Evolutionary conservation across 129 eudicot species (phyloP).

Genomic region (Lactuca sativa): DNA sequence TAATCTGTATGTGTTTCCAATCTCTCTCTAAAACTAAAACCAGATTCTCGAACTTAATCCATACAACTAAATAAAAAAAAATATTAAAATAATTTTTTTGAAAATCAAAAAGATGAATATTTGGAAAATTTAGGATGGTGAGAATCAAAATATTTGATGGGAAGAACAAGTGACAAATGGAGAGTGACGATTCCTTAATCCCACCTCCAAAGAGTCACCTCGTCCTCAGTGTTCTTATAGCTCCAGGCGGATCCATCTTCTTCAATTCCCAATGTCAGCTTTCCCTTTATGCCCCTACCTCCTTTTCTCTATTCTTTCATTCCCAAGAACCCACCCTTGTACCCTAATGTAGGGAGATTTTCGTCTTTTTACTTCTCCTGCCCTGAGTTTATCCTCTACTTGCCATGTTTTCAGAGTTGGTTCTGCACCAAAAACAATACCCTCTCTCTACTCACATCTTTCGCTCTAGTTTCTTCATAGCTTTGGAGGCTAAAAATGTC

Average conservation of each 20-base stretch:
- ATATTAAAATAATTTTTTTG: background rate
- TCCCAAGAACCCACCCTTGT: conserved; percentile 51
- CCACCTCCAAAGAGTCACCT: conserved; percentile 28
- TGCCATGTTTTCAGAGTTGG: conserved; percentile 76
- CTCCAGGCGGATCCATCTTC: conserved; percentile 32
- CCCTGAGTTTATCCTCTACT: conserved; percentile 22
- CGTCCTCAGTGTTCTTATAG: conserved; percentile 23
- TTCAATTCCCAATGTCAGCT: conserved; percentile 39
- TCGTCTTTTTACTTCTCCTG: conserved; percentile 36
- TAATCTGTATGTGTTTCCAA: too few species aligned
- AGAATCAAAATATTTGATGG: conserved; percentile 30
- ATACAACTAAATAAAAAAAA: background rate
- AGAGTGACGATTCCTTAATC: conserved; percentile 30
- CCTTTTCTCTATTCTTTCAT: conserved; percentile 37
- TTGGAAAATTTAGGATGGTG: conserved; percentile 13
- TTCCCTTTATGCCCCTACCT: conserved; percentile 34
- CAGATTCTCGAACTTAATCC: background rate
- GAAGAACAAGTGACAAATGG: conserved; percentile 29
- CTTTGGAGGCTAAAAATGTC: conserved; percentile 8
- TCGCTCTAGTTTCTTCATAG: background rate
- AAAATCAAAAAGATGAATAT: background rate
- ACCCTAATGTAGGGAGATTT: conserved; percentile 32
- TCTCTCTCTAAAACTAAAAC: background rate
- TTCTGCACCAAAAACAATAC: conserved; percentile 69
- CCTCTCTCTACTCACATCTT: conserved; percentile 16